A percentile compares a stretch with the other conserved stretches of the same genome.
These are phyloP conservation scores for Cladosporium phlei DNA, from an alignment of 2,329 filamentous ascomycete species.

Conservation along the genomic window DNA sequence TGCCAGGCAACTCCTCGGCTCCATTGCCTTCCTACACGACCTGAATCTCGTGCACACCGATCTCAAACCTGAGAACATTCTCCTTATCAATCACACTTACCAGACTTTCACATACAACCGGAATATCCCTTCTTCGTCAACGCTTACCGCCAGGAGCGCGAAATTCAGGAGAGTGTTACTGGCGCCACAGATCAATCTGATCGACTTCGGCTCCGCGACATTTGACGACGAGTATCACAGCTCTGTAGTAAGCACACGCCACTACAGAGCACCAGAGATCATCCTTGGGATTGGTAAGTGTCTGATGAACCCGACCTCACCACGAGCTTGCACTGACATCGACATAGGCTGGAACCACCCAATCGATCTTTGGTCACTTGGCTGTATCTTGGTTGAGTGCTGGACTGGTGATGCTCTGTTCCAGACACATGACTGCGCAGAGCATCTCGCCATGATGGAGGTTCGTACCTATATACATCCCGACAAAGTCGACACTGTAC, in stretches of 20 bases:
- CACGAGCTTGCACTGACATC: too few species aligned
- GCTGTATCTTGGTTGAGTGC: conserved; percentile 64
- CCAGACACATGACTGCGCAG: conserved; percentile 64
- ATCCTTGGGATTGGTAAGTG: conserved; percentile 55
- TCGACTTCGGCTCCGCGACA: conserved; percentile 64
- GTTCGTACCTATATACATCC: conserved; percentile 19
- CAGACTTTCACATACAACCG: conserved; percentile 67
- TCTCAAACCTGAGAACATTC: conserved; percentile 64
- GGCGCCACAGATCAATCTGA: conserved; percentile 62
- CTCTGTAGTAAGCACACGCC: conserved; percentile 61
- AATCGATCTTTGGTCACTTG: conserved; percentile 66
- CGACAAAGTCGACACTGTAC: background rate
- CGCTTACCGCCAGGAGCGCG: conserved; percentile 52
- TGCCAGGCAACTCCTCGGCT: conserved; percentile 93
- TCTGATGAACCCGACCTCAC: too few species aligned
- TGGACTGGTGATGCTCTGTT: conserved; percentile 65
- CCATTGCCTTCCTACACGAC: conserved; percentile 95
- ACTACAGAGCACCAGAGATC: conserved; percentile 64
- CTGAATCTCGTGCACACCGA: conserved; percentile 94
- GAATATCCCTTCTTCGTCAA: conserved; percentile 61
- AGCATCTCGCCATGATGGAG: conserved; percentile 68
- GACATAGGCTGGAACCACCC: conserved; percentile 60
- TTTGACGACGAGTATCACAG: conserved; percentile 67
- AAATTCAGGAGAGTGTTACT: conserved; percentile 60
- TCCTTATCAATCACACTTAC: conserved; percentile 60